A percentile compares a stretch with the other conserved stretches of the same genome.
These are phyloP conservation scores for Aotearoamyces nothofagi DNA, from an alignment of 2,329 filamentous ascomycete species.

Conservation along the genomic window DNA sequence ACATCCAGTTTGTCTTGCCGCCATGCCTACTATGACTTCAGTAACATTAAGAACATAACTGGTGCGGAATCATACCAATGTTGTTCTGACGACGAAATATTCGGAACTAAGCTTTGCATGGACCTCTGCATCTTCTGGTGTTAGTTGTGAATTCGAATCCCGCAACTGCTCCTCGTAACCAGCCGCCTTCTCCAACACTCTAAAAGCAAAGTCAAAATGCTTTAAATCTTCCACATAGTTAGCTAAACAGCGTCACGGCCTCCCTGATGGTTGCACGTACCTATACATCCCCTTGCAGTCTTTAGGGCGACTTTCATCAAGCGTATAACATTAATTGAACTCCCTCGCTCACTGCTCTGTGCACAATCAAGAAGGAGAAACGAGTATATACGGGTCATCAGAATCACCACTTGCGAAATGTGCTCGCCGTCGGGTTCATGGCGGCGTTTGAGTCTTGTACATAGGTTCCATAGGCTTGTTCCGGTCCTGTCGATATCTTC, in stretches of 20 bases:
- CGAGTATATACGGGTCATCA: slow-evolving; percentile 29
- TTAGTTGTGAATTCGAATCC: slow-evolving; percentile 14
- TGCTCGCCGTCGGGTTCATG: slow-evolving; percentile 13
- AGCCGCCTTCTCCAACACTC: slow-evolving; percentile 48
- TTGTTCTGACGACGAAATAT: slow-evolving; percentile 21
- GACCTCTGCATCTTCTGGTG: slow-evolving; percentile 13
- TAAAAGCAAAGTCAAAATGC: slow-evolving; percentile 40
- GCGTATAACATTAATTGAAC: slow-evolving; percentile 29
- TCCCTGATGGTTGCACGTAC: no score
- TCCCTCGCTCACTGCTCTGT: slow-evolving; percentile 20
- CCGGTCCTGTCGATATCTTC: slow-evolving; percentile 38
- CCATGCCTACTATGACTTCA: slow-evolving; percentile 42
- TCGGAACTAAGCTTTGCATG: slow-evolving; percentile 16
- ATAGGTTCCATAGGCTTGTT: slow-evolving; percentile 50
- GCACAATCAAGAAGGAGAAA: slow-evolving; percentile 53
- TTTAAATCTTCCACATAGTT: no score
- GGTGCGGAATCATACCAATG: slow-evolving; percentile 35
- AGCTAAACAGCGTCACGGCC: no score
- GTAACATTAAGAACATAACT: no score
- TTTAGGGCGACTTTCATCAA: slow-evolving; percentile 55
- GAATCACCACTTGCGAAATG: slow-evolving; percentile 9
- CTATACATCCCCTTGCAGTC: slow-evolving; percentile 45
- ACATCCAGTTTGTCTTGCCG: slow-evolving; percentile 57
- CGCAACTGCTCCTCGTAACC: slow-evolving; percentile 32
- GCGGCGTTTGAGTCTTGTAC: slow-evolving; percentile 33